Base-by-base conservation (phyloP, 257 asterid genomes). In the Nicotiana tabacum region DNA sequence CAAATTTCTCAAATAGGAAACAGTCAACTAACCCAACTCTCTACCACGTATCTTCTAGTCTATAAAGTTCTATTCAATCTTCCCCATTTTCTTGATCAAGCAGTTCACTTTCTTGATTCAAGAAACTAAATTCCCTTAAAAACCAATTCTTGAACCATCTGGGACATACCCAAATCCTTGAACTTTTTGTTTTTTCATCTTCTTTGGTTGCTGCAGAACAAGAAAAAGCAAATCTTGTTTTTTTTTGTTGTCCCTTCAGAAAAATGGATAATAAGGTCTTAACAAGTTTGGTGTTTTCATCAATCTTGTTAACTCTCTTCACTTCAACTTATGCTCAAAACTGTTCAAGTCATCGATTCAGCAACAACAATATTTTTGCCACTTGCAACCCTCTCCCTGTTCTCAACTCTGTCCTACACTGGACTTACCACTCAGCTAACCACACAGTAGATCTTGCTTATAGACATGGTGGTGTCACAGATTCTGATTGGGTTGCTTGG, bases 321-420 rank as follows among this genome's bases (percentile, higher is more conserved):
- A 57, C 57, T 15, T 69, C 87, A 35, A 87, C 86, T 6, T 32
- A 53, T 3, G 92, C 84, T 16, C 92, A 90, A 78, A 70, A 39
- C 39, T 86, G 91, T 33, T 82, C 77, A 21, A 64, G 3, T 80
- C 60, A 60, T 64, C 51, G 0, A 43, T 81, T 81, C 35, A 64
- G 33, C 8, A 46, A 24, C 48, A 65, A 48, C 66, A 65, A 21
- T 30, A 2, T 39, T 43, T 81, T 81, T 48, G 13, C 83, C 4
- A 29, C 65, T 56, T 81, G 83, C 5, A 81, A 24, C 30, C 13
- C 43, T 29, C 77, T 81, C 6, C 83, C 83, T 53, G 77, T 81
- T 3, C 83, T 81, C 7, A 65, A 65, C 64, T 81, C 77, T 7
- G 48, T 65, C 35, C 83, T 81, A 15, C 83, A 81, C 77, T 81